Evolutionary conservation across 192 early-diverging fungal genomes (phyloP).

Genomic region (Coemansia sp.): DNA sequence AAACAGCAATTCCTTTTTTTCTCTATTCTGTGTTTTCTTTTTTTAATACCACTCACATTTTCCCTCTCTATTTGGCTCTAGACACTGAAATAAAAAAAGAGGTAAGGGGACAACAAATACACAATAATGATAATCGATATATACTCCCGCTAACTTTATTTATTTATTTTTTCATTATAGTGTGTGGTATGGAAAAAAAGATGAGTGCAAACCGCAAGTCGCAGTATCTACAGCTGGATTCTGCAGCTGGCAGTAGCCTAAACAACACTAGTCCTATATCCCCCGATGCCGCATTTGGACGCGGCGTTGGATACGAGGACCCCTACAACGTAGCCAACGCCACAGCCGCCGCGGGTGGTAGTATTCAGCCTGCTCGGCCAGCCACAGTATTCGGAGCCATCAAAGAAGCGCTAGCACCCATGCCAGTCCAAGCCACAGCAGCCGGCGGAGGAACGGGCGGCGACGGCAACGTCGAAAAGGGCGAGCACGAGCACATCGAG

Average conservation of each 20-base stretch:
- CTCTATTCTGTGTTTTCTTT: background rate
- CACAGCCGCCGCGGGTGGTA: constrained; percentile 1
- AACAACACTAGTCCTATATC: constrained; percentile 13
- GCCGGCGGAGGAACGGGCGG: constrained; percentile 37
- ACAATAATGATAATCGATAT: too few relatives aligned
- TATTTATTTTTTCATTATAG: too few relatives aligned
- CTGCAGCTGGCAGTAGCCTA: background rate
- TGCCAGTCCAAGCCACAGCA: constrained; percentile 1
- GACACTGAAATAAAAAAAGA: background rate
- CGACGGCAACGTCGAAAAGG: constrained; percentile 48
- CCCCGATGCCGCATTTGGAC: constrained; percentile 29
- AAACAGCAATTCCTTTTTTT: background rate
- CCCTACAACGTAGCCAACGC: constrained; percentile 3
- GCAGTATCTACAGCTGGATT: constrained; percentile 33
- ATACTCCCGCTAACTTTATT: too few relatives aligned
- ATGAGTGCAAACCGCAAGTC: constrained; percentile 35
- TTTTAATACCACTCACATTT: background rate
- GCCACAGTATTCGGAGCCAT: constrained; percentile 24
- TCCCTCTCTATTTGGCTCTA: background rate
- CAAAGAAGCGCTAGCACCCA: constrained; percentile 16
- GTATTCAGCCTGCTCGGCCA: background rate
- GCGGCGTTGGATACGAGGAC: constrained; percentile 47
- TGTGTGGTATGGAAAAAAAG: background rate
- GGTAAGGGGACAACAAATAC: background rate
- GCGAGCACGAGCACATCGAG: constrained; percentile 46